Percentiles rank a stretch among this genome's conserved stretches.
phyloP scores from a whole-genome alignment of 768 basidiomycete genomes.

The Boletus rubescentipes region DNA sequence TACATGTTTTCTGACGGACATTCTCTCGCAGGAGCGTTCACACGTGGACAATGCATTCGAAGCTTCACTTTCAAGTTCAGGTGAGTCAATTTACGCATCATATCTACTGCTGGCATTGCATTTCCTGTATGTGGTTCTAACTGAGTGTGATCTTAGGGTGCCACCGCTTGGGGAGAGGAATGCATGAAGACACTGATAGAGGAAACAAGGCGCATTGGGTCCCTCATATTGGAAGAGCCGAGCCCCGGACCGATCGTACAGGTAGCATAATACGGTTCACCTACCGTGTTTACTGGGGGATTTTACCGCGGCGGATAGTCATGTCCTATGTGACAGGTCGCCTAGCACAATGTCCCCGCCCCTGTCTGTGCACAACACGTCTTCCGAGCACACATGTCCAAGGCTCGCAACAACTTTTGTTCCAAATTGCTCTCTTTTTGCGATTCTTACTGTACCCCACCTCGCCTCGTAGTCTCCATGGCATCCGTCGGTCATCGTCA shows the following conservation, averaged over 20 bases:
- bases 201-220: constrained; percentile 15
- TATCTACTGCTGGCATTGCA: not conserved
- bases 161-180: constrained; percentile 22
- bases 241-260: too few species aligned
- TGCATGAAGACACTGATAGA: constrained; percentile 13
- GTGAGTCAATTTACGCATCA: not conserved
- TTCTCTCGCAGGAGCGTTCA: constrained; percentile 9
- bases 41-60: constrained; percentile 21
- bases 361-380: not conserved
- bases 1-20: not conserved
- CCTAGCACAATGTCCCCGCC: too few species aligned
- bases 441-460: not conserved
- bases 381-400: not conserved
- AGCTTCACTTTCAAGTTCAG: constrained; percentile 12
- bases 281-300: too few species aligned
- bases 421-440: not conserved
- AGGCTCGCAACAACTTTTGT: not conserved
- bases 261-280: too few species aligned
- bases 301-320: too few species aligned
- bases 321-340: too few species aligned
- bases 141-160: constrained; percentile 3
- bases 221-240: constrained; percentile 7
- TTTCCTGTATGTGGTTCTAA: not conserved
- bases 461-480: constrained; percentile 16
- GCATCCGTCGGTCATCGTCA: constrained; percentile 11